These are phyloP conservation scores for Skeletonema costatum DNA, from an alignment of 108 stramenopile species.

Conservation along the genomic window DNA sequence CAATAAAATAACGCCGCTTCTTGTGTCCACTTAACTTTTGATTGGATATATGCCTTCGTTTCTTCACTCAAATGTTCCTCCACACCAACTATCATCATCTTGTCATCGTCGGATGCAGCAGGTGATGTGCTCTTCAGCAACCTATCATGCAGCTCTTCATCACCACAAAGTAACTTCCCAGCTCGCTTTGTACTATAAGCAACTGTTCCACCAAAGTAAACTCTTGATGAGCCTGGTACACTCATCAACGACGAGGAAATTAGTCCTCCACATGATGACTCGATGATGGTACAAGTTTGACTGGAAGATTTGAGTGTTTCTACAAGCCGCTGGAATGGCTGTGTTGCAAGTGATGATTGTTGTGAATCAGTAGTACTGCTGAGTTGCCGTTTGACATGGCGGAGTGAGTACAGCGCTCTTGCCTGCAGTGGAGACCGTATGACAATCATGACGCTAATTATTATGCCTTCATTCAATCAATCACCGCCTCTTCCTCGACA, in stretches of 20 bases:
- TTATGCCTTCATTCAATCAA: too few species aligned
- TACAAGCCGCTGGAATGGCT: constrained; percentile 58
- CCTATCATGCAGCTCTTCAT: constrained; percentile 46
- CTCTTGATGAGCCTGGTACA: constrained; percentile 66
- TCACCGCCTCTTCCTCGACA: too few species aligned
- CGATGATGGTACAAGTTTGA: constrained; percentile 74
- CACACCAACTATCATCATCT: neutral
- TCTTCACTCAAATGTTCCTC: constrained; percentile 29
- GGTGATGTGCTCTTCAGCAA: constrained; percentile 21
- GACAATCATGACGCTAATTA: neutral
- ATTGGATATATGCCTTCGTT: constrained; percentile 60
- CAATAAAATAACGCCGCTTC: constrained; percentile 67
- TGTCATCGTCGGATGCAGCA: constrained; percentile 9
- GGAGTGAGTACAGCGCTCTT: neutral
- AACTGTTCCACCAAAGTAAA: constrained; percentile 78
- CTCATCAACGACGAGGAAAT: constrained; percentile 73
- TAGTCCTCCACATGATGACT: constrained; percentile 77
- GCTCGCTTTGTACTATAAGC: constrained; percentile 68
- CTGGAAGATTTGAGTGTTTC: constrained; percentile 49
- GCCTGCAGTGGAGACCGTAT: neutral
- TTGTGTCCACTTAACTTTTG: constrained; percentile 72
- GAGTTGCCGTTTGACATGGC: neutral
- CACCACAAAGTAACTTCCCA: constrained; percentile 60
- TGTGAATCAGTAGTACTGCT: neutral
- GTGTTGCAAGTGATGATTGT: constrained; percentile 37